phyloP scores from a whole-genome alignment of 2,329 filamentous ascomycete species.

The Fusarium praegraminearum region DNA sequence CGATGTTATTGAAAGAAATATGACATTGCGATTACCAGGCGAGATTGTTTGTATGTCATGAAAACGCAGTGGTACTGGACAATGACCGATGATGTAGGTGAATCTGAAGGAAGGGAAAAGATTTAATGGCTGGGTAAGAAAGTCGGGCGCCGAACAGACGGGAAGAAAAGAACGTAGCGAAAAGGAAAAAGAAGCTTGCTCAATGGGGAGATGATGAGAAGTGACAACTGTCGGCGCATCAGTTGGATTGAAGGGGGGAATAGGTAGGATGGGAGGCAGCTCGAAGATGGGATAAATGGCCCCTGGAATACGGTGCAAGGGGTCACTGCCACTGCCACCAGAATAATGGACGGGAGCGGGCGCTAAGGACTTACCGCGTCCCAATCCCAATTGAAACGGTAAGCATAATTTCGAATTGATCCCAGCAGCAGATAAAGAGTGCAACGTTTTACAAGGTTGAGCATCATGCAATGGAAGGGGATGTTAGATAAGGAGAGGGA shows the following conservation, averaged over 20 bases:
- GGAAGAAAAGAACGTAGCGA: not conserved
- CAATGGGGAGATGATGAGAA: not conserved
- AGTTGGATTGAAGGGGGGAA: conserved; percentile 3
- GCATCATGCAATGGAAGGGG: conserved; percentile 11
- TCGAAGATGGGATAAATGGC: not conserved
- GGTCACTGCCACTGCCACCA: not conserved
- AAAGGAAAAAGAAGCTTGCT: not conserved
- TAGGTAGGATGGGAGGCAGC: not conserved
- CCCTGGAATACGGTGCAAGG: conserved; percentile 24
- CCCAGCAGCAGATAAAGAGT: conserved; percentile 7
- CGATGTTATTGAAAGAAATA: conserved; percentile 29
- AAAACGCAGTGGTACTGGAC: not conserved
- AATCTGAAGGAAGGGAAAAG: not conserved
- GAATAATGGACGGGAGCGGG: not conserved
- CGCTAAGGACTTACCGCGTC: conserved; percentile 31
- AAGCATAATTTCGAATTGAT: conserved; percentile 21
- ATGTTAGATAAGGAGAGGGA: not conserved
- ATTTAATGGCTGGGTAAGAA: not conserved
- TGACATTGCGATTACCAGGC: conserved; percentile 28
- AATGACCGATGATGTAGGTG: conserved; percentile 1
- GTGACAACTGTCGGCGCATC: conserved; percentile 35
- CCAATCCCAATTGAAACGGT: conserved; percentile 29
- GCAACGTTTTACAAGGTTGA: conserved; percentile 15
- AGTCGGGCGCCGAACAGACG: not conserved
- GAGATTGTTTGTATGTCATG: not conserved